A percentile compares a stretch with the other conserved stretches of the same genome.
Evolutionary conservation across 805 yeast genomes (phyloP).

Genomic region (Starmera dryadoides): DNA sequence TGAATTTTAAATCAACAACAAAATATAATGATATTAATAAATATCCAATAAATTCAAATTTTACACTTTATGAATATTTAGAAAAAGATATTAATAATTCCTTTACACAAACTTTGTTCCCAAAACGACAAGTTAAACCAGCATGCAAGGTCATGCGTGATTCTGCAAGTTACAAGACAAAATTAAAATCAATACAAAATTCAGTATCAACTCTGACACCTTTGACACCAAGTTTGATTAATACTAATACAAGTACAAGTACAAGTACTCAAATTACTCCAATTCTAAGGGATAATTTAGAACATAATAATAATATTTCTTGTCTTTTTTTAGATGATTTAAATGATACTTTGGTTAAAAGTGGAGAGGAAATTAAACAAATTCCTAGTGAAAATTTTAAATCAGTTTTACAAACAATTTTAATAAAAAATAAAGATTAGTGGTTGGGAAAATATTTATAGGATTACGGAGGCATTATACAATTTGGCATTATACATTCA

Average conservation of each 20-base stretch:
- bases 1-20: neutral
- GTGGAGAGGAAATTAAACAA: neutral
- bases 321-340: neutral
- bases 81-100: constrained; percentile 4
- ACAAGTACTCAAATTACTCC: too few relatives aligned
- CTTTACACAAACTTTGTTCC: neutral
- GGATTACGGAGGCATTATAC: neutral
- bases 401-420: neutral
- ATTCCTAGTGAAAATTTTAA: neutral
- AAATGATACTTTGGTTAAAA: neutral
- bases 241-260: too few relatives aligned
- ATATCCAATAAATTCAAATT: neutral
- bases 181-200: too few relatives aligned
- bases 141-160: too few relatives aligned
- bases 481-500: neutral
- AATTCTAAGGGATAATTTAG: too few relatives aligned
- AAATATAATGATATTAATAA: neutral
- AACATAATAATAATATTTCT: neutral
- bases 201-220: too few relatives aligned
- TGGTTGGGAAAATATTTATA: neutral
- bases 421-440: neutral
- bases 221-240: too few relatives aligned
- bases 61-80: constrained; percentile 1
- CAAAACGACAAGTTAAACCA: neutral
- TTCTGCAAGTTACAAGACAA: too few relatives aligned